phyloP scores from a whole-genome alignment of 2,329 filamentous ascomycete genomes.

The Paracoccidioides lutzii region DNA sequence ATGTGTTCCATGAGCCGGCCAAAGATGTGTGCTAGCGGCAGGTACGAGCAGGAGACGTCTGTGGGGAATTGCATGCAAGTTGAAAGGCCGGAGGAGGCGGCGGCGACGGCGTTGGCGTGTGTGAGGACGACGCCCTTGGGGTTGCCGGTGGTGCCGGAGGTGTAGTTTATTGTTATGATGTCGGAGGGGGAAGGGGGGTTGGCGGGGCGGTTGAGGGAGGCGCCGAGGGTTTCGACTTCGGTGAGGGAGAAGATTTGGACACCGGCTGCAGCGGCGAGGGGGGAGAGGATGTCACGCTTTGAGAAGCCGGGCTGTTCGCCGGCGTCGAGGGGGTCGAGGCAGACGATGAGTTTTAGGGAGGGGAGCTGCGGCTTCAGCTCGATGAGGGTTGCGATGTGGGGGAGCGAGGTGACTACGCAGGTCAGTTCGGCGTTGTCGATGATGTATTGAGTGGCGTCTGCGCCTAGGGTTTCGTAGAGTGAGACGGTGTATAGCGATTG shows the following conservation, averaged over 20 bases:
- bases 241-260: slow-evolving; percentile 66
- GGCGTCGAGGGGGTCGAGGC: slow-evolving; percentile 66
- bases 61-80: slow-evolving; percentile 40
- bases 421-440: slow-evolving; percentile 74
- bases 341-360: slow-evolving; percentile 74
- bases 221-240: slow-evolving; percentile 72
- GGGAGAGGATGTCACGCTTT: slow-evolving; percentile 65
- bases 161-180: slow-evolving; percentile 61
- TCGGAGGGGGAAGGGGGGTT: slow-evolving; percentile 63
- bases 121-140: slow-evolving; percentile 58
- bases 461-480: slow-evolving; percentile 89
- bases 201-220: slow-evolving; percentile 53
- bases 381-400: slow-evolving; percentile 67
- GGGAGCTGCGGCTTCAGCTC: slow-evolving; percentile 69
- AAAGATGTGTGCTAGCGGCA: slow-evolving; percentile 90
- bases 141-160: slow-evolving; percentile 51
- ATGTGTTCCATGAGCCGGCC: slow-evolving; percentile 71
- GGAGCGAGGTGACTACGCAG: slow-evolving; percentile 65
- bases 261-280: slow-evolving; percentile 59
- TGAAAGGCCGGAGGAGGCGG: slow-evolving; percentile 48
- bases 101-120: slow-evolving; percentile 68
- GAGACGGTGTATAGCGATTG: slow-evolving; percentile 84
- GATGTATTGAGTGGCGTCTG: slow-evolving; percentile 87
- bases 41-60: slow-evolving; percentile 68
- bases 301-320: slow-evolving; percentile 66